Evolutionary conservation across 345 rosid genomes (phyloP).

Genomic region (Crucihimalaya himalaica): DNA sequence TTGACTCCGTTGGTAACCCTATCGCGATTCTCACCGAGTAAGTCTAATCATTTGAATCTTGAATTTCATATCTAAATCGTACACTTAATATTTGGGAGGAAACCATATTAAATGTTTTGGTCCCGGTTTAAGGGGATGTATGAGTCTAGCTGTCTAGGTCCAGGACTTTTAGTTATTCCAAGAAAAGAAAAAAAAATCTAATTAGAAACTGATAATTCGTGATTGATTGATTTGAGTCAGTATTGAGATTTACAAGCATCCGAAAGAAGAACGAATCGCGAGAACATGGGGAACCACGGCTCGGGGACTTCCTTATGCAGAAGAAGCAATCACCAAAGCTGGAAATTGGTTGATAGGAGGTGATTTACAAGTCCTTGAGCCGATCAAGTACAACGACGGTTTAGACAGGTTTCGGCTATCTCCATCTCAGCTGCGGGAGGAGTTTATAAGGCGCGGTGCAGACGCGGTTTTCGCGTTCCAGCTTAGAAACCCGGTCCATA

Average conservation of each 20-base stretch:
- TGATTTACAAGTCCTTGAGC: slow-evolving; percentile 83
- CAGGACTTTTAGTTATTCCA: too few relatives aligned
- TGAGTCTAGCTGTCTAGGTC: too few relatives aligned
- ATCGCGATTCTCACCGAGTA: slow-evolving; percentile 82
- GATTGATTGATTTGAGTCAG: slow-evolving; percentile 44
- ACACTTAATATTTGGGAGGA: too few relatives aligned
- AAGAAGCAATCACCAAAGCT: slow-evolving; percentile 66
- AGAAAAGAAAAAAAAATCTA: too few relatives aligned
- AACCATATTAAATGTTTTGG: too few relatives aligned
- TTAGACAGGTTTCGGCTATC: slow-evolving; percentile 83
- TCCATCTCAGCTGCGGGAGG: slow-evolving; percentile 79
- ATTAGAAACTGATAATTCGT: background rate
- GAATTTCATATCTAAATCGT: background rate
- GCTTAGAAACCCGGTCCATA: slow-evolving; percentile 94
- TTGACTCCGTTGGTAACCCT: slow-evolving; percentile 57
- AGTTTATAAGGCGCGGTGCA: slow-evolving; percentile 77
- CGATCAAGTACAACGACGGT: slow-evolving; percentile 84
- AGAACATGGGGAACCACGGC: slow-evolving; percentile 96
- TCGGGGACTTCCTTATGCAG: slow-evolving; percentile 83
- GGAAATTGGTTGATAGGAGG: slow-evolving; percentile 98
- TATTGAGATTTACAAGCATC: slow-evolving; percentile 92
- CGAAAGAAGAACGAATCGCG: slow-evolving; percentile 91
- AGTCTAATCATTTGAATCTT: slow-evolving; percentile 29
- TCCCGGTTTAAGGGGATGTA: too few relatives aligned
- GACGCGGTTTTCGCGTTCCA: slow-evolving; percentile 98